A percentile compares a stretch with the other conserved stretches of the same genome.
Evolutionary conservation across 2,329 filamentous ascomycete species (phyloP).

Genomic region (Cadophora gregata): DNA sequence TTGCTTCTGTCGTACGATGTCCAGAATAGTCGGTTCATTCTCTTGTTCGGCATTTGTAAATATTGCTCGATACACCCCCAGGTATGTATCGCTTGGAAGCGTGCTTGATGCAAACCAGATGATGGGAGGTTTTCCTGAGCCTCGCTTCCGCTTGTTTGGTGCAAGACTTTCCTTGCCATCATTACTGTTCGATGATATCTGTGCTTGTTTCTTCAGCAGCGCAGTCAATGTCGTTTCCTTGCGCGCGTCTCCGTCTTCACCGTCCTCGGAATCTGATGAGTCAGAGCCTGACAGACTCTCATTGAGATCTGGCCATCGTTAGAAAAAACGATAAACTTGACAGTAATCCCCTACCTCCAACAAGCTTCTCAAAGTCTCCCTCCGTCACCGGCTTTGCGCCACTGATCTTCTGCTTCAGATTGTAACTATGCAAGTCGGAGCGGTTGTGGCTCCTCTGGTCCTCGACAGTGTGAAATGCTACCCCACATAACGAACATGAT

Average conservation of each 20-base stretch:
- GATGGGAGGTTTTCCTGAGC: constrained; percentile 72
- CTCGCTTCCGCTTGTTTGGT: constrained; percentile 57
- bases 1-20: constrained; percentile 78
- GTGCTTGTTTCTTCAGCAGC: constrained; percentile 83
- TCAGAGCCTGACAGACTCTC: constrained; percentile 91
- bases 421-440: constrained; percentile 93
- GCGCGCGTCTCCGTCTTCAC: constrained; percentile 56
- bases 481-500: constrained; percentile 80
- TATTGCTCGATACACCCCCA: constrained; percentile 85
- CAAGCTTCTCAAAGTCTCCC: constrained; percentile 81
- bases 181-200: constrained; percentile 57
- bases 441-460: constrained; percentile 88
- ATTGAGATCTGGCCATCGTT: constrained; percentile 67
- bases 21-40: constrained; percentile 63
- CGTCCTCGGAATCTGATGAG: constrained; percentile 67
- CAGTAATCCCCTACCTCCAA: constrained; percentile 55
- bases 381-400: constrained; percentile 77
- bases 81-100: constrained; percentile 77
- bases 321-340: constrained; percentile 14
- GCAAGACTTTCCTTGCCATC: constrained; percentile 54
- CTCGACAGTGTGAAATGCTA: constrained; percentile 72
- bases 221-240: constrained; percentile 76
- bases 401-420: constrained; percentile 88
- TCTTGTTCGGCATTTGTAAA: constrained; percentile 76
- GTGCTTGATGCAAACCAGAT: constrained; percentile 84